Evolutionary conservation across 768 basidiomycete species (phyloP).

Genomic region (Crepidotus variabilis): DNA sequence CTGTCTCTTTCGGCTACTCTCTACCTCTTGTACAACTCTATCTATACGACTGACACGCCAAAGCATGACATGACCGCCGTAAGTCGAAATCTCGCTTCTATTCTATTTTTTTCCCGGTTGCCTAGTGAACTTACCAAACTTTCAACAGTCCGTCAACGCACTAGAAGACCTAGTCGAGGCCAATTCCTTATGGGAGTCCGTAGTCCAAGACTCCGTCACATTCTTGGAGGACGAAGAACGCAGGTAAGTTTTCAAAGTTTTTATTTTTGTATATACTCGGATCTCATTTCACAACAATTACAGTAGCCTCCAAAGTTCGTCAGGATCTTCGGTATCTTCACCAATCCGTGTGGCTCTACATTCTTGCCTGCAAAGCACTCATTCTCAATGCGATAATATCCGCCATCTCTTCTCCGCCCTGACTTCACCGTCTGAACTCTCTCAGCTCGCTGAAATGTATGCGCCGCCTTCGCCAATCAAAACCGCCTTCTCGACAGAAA

Average conservation of each 20-base stretch:
- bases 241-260: conserved; percentile 38
- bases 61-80: conserved; percentile 55
- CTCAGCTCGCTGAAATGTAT: conserved; percentile 85
- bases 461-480: conserved; percentile 66
- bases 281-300: conserved; percentile 3
- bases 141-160: conserved; percentile 55
- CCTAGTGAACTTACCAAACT: neutral
- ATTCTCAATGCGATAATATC: conserved; percentile 78
- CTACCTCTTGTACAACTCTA: conserved; percentile 34
- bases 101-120: neutral
- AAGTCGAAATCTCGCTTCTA: conserved; percentile 23
- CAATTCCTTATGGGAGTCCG: conserved; percentile 70
- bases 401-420: conserved; percentile 76
- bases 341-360: conserved; percentile 69
- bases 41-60: conserved; percentile 27
- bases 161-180: conserved; percentile 66
- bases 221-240: conserved; percentile 69
- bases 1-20: conserved; percentile 33
- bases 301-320: conserved; percentile 29
- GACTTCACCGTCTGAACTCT: conserved; percentile 65
- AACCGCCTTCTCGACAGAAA: conserved; percentile 25
- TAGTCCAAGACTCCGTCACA: conserved; percentile 64
- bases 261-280: neutral
- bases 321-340: conserved; percentile 46
- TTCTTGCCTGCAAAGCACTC: conserved; percentile 70